These are phyloP conservation scores for Colletotrichum navitas DNA, from an alignment of 2,329 filamentous ascomycete genomes.

Conservation along the genomic window DNA sequence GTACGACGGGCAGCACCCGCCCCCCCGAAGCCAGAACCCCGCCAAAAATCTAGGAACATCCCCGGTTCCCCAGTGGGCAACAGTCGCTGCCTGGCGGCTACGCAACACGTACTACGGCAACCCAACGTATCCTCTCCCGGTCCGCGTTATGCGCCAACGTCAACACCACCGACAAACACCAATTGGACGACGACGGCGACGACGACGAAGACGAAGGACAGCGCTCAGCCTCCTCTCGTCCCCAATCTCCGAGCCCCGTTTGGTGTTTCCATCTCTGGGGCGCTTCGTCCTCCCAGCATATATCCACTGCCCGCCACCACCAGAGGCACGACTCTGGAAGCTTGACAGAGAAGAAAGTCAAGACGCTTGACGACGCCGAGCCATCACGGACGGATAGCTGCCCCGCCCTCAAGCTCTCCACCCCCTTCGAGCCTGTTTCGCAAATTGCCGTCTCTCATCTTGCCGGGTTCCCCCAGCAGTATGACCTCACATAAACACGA, in stretches of 20 bases:
- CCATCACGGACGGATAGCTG: conserved; percentile 16
- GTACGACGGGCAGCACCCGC: background rate
- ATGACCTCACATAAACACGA: conserved; percentile 42
- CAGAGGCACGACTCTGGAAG: conserved; percentile 1
- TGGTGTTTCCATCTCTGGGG: conserved; percentile 16
- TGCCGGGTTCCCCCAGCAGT: conserved; percentile 29
- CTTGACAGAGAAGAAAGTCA: conserved; percentile 3
- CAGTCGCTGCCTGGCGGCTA: conserved; percentile 36
- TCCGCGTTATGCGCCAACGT: conserved; percentile 39
- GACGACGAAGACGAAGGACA: background rate
- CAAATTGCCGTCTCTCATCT: conserved; percentile 23
- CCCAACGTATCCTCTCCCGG: conserved; percentile 21
- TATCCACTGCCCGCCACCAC: conserved; percentile 5
- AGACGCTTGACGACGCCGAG: conserved; percentile 3
- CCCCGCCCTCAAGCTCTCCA: conserved; percentile 20
- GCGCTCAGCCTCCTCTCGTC: background rate
- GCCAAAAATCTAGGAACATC: conserved; percentile 30
- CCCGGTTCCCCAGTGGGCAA: conserved; percentile 18
- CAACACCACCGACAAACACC: conserved; percentile 31
- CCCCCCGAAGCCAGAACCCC: conserved; percentile 10
- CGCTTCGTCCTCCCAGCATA: conserved; percentile 37
- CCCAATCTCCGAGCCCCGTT: conserved; percentile 19
- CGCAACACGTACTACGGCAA: conserved; percentile 20
- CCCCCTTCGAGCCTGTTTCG: conserved; percentile 17
- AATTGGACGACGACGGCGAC: background rate